Evolutionary conservation across 192 early-diverging fungal genomes (phyloP).

Genomic region (Backusella tuberculispora): DNA sequence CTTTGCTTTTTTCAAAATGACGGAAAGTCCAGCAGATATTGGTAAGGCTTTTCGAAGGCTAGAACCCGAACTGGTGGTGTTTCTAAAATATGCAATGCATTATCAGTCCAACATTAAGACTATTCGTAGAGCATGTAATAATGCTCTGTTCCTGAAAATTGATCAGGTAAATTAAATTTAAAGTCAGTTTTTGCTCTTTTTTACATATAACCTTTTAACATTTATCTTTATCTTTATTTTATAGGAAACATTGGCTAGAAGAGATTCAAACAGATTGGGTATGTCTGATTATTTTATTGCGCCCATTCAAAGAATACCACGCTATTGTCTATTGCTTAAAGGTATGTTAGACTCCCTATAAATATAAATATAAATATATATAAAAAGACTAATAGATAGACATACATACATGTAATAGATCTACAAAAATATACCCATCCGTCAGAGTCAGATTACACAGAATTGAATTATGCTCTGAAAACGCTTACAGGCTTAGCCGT

Average conservation of each 20-base stretch:
- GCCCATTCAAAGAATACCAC: conserved; percentile 76
- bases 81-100: conserved; percentile 39
- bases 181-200: not conserved
- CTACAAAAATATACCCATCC: conserved; percentile 41
- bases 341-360: conserved; percentile 20
- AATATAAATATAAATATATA: not conserved
- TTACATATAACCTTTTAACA: not conserved
- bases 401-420: conserved; percentile 26
- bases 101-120: conserved; percentile 30
- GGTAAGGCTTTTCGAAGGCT: conserved; percentile 34
- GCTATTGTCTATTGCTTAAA: conserved; percentile 71
- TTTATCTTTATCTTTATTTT: not conserved
- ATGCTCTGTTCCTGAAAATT: conserved; percentile 30
- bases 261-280: conserved; percentile 57
- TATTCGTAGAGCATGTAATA: conserved; percentile 36
- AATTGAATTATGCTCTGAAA: conserved; percentile 36
- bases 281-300: conserved; percentile 74
- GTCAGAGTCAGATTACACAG: conserved; percentile 28
- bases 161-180: conserved; percentile 27
- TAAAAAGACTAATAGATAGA: not conserved
- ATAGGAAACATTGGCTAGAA: conserved; percentile 42
- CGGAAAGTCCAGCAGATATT: conserved; percentile 19
- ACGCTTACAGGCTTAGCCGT: conserved; percentile 32
- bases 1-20: conserved; percentile 21
- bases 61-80: conserved; percentile 34